Evolutionary conservation across 2,329 filamentous ascomycete species (phyloP), one percentile per base, ranked within the genome.

Genomic region (Nemania sp.): DNA sequence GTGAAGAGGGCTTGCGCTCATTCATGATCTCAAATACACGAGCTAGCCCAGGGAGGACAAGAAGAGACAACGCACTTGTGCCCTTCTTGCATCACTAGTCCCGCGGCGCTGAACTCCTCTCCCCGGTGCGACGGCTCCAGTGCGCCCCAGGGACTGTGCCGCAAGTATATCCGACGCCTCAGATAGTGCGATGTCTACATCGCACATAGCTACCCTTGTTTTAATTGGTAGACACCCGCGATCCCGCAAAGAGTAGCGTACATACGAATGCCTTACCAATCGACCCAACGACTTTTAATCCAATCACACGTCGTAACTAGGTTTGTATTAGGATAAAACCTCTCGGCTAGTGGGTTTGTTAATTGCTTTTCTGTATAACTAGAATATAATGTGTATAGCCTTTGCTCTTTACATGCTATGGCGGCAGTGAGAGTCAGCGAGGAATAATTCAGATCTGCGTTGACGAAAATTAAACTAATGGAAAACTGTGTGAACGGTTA

Each of bases 51-150:
- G 8, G 51, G 59, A 45, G 35, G 26, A 45, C 22, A 62, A 53
- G 35, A 45, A 26, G 13, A 27, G 27, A n/a, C 35, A 51, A 20
- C 32, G 18, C 24, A 13, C 32, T 41, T 45, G 24, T 38, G 32
- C n/a, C 26, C 45, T 24, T 62, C 63, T 38, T 66, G 57, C 63
- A 35, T 57, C 51, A 56, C 41, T 66, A 66, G 57, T 60, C 41
- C 57, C 51, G 41, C 27, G 51, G 63, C 41, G 57, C 57, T 61
- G 51, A n/a, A 66, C 56, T 66, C 61, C n/a, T 26, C 20, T 29
- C 27, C 52, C 35, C 35, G 59, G 38, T 47, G 24, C 18, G 6
- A 45, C 38, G 45, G 3, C 60, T 27, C 26, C 38, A 35, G 26
- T 6, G 60, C 41, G 26, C 47, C 53, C 27, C 26, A 62, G 45